phyloP scores from a whole-genome alignment of 306 rosid species.

The Prunus salicina region DNA sequence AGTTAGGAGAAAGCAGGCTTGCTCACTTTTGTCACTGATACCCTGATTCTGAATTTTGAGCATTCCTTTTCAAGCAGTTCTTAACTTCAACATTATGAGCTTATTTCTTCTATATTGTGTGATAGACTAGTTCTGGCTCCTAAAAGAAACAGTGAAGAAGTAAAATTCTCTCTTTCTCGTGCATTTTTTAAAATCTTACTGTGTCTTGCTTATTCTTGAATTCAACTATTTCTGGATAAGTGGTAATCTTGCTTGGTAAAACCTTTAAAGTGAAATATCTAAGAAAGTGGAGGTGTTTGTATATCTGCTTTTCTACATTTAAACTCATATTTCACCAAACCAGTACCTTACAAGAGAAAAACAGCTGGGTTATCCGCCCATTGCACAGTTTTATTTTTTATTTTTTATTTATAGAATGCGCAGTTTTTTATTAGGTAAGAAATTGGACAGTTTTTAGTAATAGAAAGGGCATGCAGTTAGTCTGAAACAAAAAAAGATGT shows the following conservation, averaged over 20 bases:
- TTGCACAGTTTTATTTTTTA: not conserved
- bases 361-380: not conserved
- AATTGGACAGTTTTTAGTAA: not conserved
- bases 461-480: not conserved
- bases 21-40: not conserved
- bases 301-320: not conserved
- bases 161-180: not conserved
- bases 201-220: not conserved
- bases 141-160: not conserved
- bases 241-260: not conserved
- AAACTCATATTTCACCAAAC: not conserved
- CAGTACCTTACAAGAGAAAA: not conserved
- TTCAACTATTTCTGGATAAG: not conserved
- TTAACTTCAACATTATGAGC: not conserved
- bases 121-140: not conserved
- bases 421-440: not conserved
- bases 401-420: not conserved
- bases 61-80: not conserved
- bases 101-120: not conserved
- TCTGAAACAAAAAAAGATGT: not conserved
- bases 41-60: not conserved
- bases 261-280: not conserved
- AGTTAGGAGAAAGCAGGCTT: not conserved
- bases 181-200: not conserved
- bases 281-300: not conserved